Evolutionary conservation across 768 basidiomycete genomes (phyloP).

Genomic region (Lentinus brumalis): DNA sequence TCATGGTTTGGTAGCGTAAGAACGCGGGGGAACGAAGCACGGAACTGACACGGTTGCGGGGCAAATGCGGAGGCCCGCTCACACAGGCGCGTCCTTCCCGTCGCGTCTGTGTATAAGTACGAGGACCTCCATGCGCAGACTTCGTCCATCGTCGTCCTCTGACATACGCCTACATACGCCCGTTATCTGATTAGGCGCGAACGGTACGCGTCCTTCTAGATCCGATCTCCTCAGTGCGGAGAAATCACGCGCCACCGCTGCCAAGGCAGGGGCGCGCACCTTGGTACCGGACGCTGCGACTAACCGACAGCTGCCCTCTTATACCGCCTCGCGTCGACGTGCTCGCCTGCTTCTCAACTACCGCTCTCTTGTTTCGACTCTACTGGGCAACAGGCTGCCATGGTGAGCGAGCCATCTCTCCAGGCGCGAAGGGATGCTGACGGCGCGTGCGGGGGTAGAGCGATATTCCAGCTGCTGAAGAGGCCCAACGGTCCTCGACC

Average conservation of each 20-base stretch:
- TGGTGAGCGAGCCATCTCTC: conserved; percentile 16
- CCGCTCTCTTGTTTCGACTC: background rate
- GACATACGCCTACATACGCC: background rate
- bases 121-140: no score
- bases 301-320: background rate
- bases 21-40: background rate
- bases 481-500: conserved; percentile 29
- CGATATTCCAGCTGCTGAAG: conserved; percentile 26
- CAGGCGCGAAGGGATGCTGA: background rate
- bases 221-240: conserved; percentile 2
- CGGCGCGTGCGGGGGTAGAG: conserved; percentile 13
- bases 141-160: no score
- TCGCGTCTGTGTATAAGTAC: background rate
- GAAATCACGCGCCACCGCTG: conserved; percentile 19
- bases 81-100: background rate
- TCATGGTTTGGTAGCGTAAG: background rate
- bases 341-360: background rate
- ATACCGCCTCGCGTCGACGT: conserved; percentile 8
- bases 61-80: background rate
- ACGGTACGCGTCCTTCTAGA: background rate
- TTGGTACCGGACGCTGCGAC: conserved; percentile 7
- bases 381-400: conserved; percentile 3
- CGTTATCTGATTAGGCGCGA: background rate
- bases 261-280: conserved; percentile 7
- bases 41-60: background rate